Evolutionary conservation across 1,139 yeast species (phyloP).

Genomic region (Kazachstania sp.): DNA sequence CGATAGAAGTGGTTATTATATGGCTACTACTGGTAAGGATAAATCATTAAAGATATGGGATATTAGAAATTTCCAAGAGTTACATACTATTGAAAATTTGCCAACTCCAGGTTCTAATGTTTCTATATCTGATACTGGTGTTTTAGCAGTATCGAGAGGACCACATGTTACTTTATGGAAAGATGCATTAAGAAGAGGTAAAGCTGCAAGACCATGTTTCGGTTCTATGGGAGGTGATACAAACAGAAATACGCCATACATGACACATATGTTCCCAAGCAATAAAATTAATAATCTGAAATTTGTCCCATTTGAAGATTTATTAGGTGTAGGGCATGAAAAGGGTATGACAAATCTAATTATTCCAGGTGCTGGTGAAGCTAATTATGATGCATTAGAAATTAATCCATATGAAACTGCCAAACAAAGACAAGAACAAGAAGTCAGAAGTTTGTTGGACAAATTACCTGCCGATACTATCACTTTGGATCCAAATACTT

Average conservation of each 20-base stretch:
- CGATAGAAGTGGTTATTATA: conserved; percentile 86
- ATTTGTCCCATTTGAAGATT: conserved; percentile 94
- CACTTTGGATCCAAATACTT: conserved; percentile 75
- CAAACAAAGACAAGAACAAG: conserved; percentile 88
- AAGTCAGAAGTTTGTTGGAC: conserved; percentile 77
- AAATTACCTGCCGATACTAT: conserved; percentile 91
- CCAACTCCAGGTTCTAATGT: conserved; percentile 83
- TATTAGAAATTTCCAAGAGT: conserved; percentile 67
- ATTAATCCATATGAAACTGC: conserved; percentile 86
- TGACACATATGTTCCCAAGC: conserved; percentile 82
- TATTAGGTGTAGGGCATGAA: conserved; percentile 80
- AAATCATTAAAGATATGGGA: conserved; percentile 88
- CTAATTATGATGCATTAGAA: conserved; percentile 92
- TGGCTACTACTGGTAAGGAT: conserved; percentile 92
- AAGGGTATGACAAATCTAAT: conserved; percentile 71
- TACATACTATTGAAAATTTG: conserved; percentile 52
- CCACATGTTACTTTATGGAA: conserved; percentile 90
- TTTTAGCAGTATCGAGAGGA: conserved; percentile 87
- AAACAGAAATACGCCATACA: conserved; percentile 62
- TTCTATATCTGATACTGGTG: conserved; percentile 79
- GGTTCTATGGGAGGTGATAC: conserved; percentile 31
- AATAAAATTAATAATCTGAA: conserved; percentile 57
- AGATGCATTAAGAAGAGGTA: conserved; percentile 46
- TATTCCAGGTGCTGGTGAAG: conserved; percentile 97
- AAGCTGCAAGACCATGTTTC: conserved; percentile 34